Conservation (phyloP, 164 flowering plant genomes). For the Taxillus chinensis region DNA sequence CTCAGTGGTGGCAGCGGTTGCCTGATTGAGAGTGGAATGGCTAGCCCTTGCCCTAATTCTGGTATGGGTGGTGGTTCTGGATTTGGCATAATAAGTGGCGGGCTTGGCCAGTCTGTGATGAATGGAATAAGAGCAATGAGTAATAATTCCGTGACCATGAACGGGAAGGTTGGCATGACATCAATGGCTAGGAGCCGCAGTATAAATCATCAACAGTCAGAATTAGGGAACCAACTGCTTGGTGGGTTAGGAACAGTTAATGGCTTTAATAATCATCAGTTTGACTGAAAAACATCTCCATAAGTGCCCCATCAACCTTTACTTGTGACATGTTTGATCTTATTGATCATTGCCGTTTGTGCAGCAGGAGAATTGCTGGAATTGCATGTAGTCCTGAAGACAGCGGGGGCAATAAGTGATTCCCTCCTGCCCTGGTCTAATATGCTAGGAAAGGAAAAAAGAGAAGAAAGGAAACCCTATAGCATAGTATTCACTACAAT, state of each 20-base stretch:
- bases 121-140: conserved; percentile 66
- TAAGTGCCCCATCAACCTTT: conserved; percentile 10
- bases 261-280: conserved; percentile 70
- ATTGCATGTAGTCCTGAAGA: conserved; percentile 9
- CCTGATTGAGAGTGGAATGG: conserved; percentile 39
- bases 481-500: conserved; percentile 14
- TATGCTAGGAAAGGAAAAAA: conserved; percentile 3
- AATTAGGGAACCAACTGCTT: conserved; percentile 60
- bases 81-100: conserved; percentile 39
- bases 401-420: conserved; percentile 8
- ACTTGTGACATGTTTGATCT: background rate
- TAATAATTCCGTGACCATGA: conserved; percentile 43
- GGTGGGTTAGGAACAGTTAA: conserved; percentile 71
- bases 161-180: conserved; percentile 57
- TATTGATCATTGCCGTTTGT: conserved; percentile 17
- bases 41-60: conserved; percentile 20
- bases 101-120: conserved; percentile 40
- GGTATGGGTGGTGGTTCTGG: conserved; percentile 43
- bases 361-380: conserved; percentile 16
- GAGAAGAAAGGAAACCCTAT: conserved; percentile 23
- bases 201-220: conserved; percentile 58
- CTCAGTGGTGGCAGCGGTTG: conserved; percentile 34
- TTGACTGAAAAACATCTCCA: conserved; percentile 80
- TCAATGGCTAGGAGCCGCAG: conserved; percentile 40
- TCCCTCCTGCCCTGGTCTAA: conserved; percentile 35